Conservation (phyloP, 1,139 yeast species). For the Pichia sp. region DNA sequence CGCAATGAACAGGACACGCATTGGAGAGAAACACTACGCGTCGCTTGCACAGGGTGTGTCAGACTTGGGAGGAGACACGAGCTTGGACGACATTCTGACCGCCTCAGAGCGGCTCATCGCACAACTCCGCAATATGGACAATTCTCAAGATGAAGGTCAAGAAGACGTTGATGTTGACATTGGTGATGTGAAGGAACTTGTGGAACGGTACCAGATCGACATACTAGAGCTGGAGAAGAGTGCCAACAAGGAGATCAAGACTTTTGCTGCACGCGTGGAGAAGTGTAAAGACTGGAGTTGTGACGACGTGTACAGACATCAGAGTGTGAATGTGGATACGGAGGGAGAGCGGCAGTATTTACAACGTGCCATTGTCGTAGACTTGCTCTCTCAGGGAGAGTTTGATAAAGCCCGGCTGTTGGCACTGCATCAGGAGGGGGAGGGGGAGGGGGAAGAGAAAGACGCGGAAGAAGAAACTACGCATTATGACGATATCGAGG, state of each 20-base stretch:
- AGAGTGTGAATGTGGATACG: too few relatives aligned
- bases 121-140: too few relatives aligned
- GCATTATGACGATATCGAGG: slow-evolving; percentile 24
- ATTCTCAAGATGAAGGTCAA: too few relatives aligned
- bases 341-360: slow-evolving; percentile 17
- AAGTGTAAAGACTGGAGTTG: slow-evolving; percentile 28
- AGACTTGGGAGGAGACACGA: slow-evolving; percentile 19
- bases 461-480: slow-evolving; percentile 18
- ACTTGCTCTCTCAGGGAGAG: slow-evolving; percentile 37
- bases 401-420: slow-evolving; percentile 26
- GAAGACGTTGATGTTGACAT: too few relatives aligned
- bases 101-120: slow-evolving; percentile 7
- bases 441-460: slow-evolving; percentile 21
- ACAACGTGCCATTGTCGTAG: slow-evolving; percentile 36
- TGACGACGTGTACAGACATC: slow-evolving; percentile 31
- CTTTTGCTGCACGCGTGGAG: slow-evolving; percentile 28
- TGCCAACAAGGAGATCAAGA: slow-evolving; percentile 25
- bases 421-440: too few relatives aligned
- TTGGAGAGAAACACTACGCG: slow-evolving; percentile 3
- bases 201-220: background rate
- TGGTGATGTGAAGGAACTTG: too few relatives aligned
- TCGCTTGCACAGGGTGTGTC: slow-evolving; percentile 26
- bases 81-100: slow-evolving; percentile 26
- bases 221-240: slow-evolving; percentile 26
- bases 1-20: slow-evolving; percentile 1